Base-by-base conservation (phyloP, 495 filamentous ascomycete genomes). In the Acidomyces sp. region DNA sequence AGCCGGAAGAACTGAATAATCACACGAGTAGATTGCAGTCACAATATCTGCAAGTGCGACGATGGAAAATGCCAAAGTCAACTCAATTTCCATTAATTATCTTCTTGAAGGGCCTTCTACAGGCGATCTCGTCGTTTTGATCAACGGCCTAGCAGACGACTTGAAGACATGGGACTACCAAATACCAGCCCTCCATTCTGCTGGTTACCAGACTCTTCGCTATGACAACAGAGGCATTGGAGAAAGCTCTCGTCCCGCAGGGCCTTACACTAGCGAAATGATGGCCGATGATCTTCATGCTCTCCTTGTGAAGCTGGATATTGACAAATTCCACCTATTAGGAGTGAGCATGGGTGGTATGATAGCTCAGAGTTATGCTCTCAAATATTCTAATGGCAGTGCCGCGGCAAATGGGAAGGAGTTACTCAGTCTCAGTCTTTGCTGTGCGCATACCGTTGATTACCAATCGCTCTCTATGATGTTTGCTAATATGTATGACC, bases 331-430 rank as follows among this genome's bases (percentile, higher is more conserved):
- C 37, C 47, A 51, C 23, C 43, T 85, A 5, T 65, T 86, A 39
- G 83, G 83, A 25, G 82, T 90, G 17, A 76, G 70, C 20, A 75
- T 86, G 57, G 83, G 83, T 47, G 83, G 82, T 31, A 77, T 77
- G 17, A 86, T 81, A 3, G 67, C 74, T 0, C 66, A 87, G 28
- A 74, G 76, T 46, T 72, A 75, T 34, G 74, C 78, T 2, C 67
- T 85, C n/a, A 72, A 68, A 19, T 70, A 81, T 50, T 79, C 80
- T 0, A 45, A 62, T 0, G 28, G 21, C 7, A 1, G 7, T 7
- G 13, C 6, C 2, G 9, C 7, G 13, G 22, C 45, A 10, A 19
- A 27, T 7, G 46, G 39, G 17, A n/a, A n/a, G 20, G 6, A 33
- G 33, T 18, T 44, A 22, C 24, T 34, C 9, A 39, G 34, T 20